phyloP scores from a whole-genome alignment of 108 stramenopile genomes.

The Cyclotella choctawhatcheeana region DNA sequence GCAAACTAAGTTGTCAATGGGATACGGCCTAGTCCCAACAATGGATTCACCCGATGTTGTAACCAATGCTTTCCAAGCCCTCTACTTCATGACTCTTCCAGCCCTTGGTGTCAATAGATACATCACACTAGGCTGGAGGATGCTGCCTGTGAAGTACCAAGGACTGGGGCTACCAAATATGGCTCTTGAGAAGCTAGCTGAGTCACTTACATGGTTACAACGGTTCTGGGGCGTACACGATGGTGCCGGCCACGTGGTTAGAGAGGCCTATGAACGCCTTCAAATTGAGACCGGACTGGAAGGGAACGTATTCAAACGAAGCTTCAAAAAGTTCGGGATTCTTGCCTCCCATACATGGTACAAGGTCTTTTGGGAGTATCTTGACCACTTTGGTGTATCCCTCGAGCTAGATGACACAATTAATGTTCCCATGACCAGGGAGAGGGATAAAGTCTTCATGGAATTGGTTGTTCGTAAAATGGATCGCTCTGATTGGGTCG shows the following conservation, averaged over 20 bases:
- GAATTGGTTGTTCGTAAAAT: background rate
- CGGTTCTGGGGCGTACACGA: background rate
- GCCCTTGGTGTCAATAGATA: background rate
- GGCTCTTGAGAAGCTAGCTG: background rate
- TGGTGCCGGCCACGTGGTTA: background rate
- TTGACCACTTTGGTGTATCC: background rate
- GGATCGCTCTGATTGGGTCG: background rate
- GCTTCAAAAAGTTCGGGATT: background rate
- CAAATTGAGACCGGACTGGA: conserved; percentile 5
- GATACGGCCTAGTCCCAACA: conserved; percentile 4
- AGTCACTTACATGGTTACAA: background rate
- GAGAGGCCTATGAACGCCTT: background rate
- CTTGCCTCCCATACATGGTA: conserved; percentile 14
- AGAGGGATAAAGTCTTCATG: background rate
- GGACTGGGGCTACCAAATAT: conserved; percentile 10
- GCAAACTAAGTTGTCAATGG: background rate
- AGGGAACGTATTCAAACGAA: background rate
- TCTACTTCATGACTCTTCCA: background rate
- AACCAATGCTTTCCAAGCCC: background rate
- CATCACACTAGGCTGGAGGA: background rate
- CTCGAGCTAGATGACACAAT: background rate
- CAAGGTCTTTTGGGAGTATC: conserved; percentile 11
- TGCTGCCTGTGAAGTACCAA: background rate
- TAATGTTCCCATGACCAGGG: background rate
- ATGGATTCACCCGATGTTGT: background rate